phyloP scores from a whole-genome alignment of 2,329 filamentous ascomycete species.

The Fusarium gaditjirri region DNA sequence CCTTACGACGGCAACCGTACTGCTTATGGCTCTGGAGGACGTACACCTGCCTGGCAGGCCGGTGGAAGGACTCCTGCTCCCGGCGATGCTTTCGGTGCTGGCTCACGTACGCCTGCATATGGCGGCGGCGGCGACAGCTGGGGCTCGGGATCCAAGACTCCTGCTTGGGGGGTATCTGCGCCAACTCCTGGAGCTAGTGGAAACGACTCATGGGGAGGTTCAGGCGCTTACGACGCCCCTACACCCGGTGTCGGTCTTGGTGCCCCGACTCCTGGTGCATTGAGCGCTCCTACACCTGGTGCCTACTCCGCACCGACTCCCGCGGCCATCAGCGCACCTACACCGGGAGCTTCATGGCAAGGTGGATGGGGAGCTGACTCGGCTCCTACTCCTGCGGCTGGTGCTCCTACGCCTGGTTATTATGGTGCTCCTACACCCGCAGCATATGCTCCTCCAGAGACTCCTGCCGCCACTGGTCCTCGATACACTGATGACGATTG shows the following conservation, averaged over 20 bases:
- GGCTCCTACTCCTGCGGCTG: constrained; percentile 73
- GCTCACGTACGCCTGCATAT: constrained; percentile 76
- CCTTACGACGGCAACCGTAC: constrained; percentile 80
- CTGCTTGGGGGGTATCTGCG: constrained; percentile 72
- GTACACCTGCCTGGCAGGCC: constrained; percentile 82
- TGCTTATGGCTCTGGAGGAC: constrained; percentile 77
- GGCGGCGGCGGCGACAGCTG: constrained; percentile 67
- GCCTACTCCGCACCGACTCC: constrained; percentile 74
- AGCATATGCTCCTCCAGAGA: constrained; percentile 67
- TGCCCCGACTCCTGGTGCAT: constrained; percentile 69
- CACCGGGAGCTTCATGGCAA: constrained; percentile 72
- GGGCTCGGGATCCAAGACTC: constrained; percentile 79
- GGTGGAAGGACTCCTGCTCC: constrained; percentile 76
- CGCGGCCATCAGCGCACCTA: constrained; percentile 72
- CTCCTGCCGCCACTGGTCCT: constrained; percentile 69
- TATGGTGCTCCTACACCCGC: constrained; percentile 74
- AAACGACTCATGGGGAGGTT: constrained; percentile 66
- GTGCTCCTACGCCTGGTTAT: constrained; percentile 75
- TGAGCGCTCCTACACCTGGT: constrained; percentile 78
- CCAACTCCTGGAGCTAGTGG: constrained; percentile 68
- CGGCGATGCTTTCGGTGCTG: constrained; percentile 70
- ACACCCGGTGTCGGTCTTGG: constrained; percentile 70
- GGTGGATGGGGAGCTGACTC: constrained; percentile 69
- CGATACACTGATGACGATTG: constrained; percentile 64
- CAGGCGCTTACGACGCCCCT: constrained; percentile 73